These are phyloP conservation scores for Geotrichum restrictum DNA, from an alignment of 1,139 yeast species.

Conservation along the genomic window DNA sequence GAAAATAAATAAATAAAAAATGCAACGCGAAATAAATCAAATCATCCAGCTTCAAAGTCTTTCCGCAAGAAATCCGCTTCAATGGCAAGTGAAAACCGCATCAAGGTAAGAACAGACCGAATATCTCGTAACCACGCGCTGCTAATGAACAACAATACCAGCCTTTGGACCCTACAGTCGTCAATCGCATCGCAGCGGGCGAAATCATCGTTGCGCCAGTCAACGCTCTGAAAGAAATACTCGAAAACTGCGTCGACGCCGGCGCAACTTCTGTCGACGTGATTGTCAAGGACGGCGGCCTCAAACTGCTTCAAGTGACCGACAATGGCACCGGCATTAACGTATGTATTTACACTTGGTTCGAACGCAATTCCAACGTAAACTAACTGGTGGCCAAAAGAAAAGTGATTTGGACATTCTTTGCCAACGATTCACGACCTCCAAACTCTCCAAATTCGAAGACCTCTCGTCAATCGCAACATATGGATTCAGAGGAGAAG, in stretches of 20 bases:
- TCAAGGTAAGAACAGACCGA: constrained; percentile 16
- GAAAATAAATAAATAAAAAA: no score
- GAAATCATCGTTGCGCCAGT: constrained; percentile 93
- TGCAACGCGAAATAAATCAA: no score
- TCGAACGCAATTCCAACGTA: background rate
- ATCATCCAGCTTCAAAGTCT: no score
- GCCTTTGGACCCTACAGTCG: constrained; percentile 62
- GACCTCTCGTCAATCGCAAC: constrained; percentile 53
- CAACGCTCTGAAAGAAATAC: constrained; percentile 71
- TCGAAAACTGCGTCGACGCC: constrained; percentile 81
- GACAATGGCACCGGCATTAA: constrained; percentile 79
- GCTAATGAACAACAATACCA: constrained; percentile 24
- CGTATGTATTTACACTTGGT: constrained; percentile 16
- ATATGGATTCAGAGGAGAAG: constrained; percentile 82
- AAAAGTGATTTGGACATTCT: constrained; percentile 53
- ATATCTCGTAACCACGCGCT: no score
- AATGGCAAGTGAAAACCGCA: constrained; percentile 6
- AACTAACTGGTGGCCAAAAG: no score
- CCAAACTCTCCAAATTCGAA: constrained; percentile 53
- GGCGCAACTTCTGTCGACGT: constrained; percentile 60
- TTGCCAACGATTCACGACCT: constrained; percentile 68
- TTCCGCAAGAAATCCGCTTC: no score
- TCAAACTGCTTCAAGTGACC: constrained; percentile 55
- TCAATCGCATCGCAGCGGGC: constrained; percentile 94
- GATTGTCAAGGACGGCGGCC: constrained; percentile 60